Conservation (phyloP, 2,329 filamentous ascomycete species). For the Trichoderma harzianum region DNA sequence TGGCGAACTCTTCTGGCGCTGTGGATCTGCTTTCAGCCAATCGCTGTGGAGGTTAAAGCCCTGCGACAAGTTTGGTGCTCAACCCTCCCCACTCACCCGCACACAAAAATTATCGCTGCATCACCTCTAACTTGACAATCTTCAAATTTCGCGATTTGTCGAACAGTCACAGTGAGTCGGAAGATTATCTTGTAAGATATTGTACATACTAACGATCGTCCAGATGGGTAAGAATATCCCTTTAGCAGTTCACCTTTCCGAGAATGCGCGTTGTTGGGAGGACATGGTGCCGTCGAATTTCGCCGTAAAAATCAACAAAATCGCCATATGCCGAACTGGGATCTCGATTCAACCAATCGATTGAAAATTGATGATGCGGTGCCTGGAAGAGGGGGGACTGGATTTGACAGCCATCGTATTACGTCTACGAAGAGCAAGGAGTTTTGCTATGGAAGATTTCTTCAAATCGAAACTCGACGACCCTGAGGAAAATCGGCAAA, state of each 20-base stretch:
- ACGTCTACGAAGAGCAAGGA: background rate
- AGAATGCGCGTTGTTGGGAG: conserved; percentile 19
- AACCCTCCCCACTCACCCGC: conserved; percentile 40
- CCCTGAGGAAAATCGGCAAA: background rate
- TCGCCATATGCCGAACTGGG: background rate
- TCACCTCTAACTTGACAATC: conserved; percentile 39
- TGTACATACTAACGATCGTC: conserved; percentile 37
- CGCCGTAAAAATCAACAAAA: background rate
- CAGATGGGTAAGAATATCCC: conserved; percentile 59
- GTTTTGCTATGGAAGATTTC: background rate
- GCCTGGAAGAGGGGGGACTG: background rate
- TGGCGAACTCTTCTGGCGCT: conserved; percentile 18
- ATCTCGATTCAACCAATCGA: background rate
- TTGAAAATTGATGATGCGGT: background rate
- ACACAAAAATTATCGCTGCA: conserved; percentile 42
- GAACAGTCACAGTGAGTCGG: conserved; percentile 49
- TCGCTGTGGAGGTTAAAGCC: conserved; percentile 37
- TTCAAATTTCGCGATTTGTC: conserved; percentile 41
- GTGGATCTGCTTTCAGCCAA: conserved; percentile 26
- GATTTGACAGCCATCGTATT: background rate
- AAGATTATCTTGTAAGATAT: conserved; percentile 36
- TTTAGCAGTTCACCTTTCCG: background rate
- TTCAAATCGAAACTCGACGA: background rate
- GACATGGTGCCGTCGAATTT: background rate
- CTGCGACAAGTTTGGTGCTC: conserved; percentile 32